Percentiles rank a stretch among this genome's conserved stretches.
phyloP scores from a whole-genome alignment of 257 asterid genomes.

The Primulina eburnea region DNA sequence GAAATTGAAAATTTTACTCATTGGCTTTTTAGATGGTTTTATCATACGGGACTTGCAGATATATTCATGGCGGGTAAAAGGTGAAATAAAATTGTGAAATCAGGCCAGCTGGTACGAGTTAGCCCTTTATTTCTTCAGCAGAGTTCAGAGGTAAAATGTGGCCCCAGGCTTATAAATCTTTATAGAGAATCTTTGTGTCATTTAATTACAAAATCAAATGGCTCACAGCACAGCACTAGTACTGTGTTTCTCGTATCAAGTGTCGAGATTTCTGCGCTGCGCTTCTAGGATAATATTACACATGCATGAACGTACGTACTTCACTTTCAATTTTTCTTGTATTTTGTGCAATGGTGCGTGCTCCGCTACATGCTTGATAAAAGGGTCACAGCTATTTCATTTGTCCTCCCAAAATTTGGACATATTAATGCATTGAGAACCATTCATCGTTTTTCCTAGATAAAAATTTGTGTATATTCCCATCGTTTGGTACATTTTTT shows the following conservation, averaged over 20 bases:
- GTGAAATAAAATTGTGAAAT: neutral
- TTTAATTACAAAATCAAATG: neutral
- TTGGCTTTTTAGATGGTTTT: neutral
- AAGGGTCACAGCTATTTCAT: too few relatives aligned
- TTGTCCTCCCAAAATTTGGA: too few relatives aligned
- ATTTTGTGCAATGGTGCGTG: too few relatives aligned
- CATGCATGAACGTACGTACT: neutral
- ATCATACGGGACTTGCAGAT: neutral
- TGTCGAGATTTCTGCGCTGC: too few relatives aligned
- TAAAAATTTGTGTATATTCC: too few relatives aligned
- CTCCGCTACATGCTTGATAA: too few relatives aligned
- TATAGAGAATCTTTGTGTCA: neutral
- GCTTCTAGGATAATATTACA: neutral
- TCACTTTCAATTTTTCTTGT: neutral
- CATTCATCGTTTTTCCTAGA: too few relatives aligned
- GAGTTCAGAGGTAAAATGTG: neutral
- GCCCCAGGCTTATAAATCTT: neutral
- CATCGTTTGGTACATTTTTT: too few relatives aligned
- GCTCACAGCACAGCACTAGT: neutral
- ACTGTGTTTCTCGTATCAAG: too few relatives aligned
- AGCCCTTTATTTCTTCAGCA: neutral
- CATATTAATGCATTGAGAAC: too few relatives aligned
- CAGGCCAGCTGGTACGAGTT: neutral
- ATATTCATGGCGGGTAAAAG: neutral
- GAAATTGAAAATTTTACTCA: too few relatives aligned